Evolutionary conservation across 805 yeast species (phyloP), one percentile per base, ranked within the genome.

Genomic region (Nematodospora valgi): DNA sequence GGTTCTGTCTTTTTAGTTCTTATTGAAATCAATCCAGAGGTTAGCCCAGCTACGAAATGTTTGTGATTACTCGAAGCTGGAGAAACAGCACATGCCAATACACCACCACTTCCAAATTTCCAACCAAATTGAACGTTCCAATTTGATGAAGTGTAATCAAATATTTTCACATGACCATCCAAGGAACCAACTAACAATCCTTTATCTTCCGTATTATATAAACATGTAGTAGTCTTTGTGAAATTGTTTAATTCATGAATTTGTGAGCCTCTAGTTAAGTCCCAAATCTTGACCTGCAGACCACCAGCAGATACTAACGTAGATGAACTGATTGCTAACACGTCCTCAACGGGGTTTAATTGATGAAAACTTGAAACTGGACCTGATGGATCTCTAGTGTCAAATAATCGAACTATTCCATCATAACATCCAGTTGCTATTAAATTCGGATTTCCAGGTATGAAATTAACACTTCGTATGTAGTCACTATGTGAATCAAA

Each of bases 141-240:
- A 48, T 76, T 74, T 26, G 75, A 53, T 15, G 82, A 74, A 18
- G 74, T 62, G 24, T 86, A 76, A 58, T 89, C 97, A 56, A 91
- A 86, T 29, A 89, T 89, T 60, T 93, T 93, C 40, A 93, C 96
- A 59, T 93, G 98, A 14, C 98, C 98, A 62, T 93, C 98, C 39
- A 93, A 68, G 0, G 97, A 88, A 12, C 98, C 97, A 2, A 95
- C 97, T 20, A 93, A 64, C 29, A 93, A 66, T n/a, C 93, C 91
- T 33, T 78, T 66, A 43, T 78, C 86, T 20, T 82, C 83, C 7
- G 91, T 82, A 46, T 74, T 64, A 34, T 84, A 80, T 43, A 89
- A 66, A 41, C 89, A 80, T 11, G 97, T 89, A 26, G 91, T 96
- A 1, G 97, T 85, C 61, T 93, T 91, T 48, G 89, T 89, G 68